phyloP scores from a whole-genome alignment of 2,329 filamentous ascomycete genomes.

The Coniella vitis region DNA sequence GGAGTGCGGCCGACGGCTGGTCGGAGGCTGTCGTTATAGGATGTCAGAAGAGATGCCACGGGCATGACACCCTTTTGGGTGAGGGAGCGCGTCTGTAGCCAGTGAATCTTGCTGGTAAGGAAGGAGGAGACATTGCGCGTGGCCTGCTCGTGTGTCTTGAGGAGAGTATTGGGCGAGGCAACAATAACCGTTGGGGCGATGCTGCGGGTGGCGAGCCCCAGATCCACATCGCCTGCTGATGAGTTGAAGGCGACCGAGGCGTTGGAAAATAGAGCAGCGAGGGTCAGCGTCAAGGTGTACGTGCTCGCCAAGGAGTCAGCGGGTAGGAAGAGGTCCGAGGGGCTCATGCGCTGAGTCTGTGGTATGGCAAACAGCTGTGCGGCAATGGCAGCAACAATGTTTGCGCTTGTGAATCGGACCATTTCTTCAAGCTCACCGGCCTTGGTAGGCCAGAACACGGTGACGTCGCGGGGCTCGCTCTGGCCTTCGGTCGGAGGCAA shows the following conservation, averaged over 20 bases:
- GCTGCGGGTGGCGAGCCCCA: slow-evolving; percentile 65
- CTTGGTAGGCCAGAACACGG: slow-evolving; percentile 61
- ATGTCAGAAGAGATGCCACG: slow-evolving; percentile 53
- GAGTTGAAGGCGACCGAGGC: slow-evolving; percentile 83
- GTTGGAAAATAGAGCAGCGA: slow-evolving; percentile 79
- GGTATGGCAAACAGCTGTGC: slow-evolving; percentile 73
- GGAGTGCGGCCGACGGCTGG: slow-evolving; percentile 54
- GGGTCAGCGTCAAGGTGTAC: slow-evolving; percentile 71
- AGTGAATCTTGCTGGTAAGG: slow-evolving; percentile 62
- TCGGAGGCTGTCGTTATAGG: slow-evolving; percentile 52
- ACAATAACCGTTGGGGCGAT: slow-evolving; percentile 79
- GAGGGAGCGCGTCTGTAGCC: slow-evolving; percentile 63
- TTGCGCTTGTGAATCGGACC: slow-evolving; percentile 73
- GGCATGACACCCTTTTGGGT: slow-evolving; percentile 68
- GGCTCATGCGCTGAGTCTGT: slow-evolving; percentile 62
- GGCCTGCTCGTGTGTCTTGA: slow-evolving; percentile 58
- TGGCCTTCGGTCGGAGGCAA: slow-evolving; percentile 58
- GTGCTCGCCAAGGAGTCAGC: slow-evolving; percentile 74
- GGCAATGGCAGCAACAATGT: slow-evolving; percentile 81
- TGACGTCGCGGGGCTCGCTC: slow-evolving; percentile 44
- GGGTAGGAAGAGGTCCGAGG: slow-evolving; percentile 76
- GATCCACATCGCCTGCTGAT: slow-evolving; percentile 68
- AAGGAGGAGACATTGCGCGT: slow-evolving; percentile 52
- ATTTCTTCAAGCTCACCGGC: slow-evolving; percentile 55
- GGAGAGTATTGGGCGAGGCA: slow-evolving; percentile 66